Evolutionary conservation across 441 rosid species (phyloP).

Genomic region (Dalechampia spathulata): DNA sequence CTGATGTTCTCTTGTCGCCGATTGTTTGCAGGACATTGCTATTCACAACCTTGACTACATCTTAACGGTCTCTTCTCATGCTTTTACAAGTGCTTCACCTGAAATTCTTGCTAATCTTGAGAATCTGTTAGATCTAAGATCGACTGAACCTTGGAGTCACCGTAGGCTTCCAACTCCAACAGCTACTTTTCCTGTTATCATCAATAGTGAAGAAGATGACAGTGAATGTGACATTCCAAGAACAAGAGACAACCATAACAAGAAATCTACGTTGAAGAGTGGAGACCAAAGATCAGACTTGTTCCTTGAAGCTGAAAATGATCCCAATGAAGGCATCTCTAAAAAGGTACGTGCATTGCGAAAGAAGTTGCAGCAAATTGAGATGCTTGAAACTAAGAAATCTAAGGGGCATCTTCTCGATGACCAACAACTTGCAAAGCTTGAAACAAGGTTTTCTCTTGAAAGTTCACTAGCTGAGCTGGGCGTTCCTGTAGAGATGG

Average conservation of each 20-base stretch:
- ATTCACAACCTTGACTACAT: slow-evolving; percentile 88
- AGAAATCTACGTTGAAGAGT: slow-evolving; percentile 17
- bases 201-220: slow-evolving; percentile 85
- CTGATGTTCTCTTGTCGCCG: not conserved
- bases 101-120: slow-evolving; percentile 83
- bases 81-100: slow-evolving; percentile 60
- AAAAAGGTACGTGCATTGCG: slow-evolving; percentile 75
- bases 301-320: slow-evolving; percentile 51
- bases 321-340: slow-evolving; percentile 37
- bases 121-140: slow-evolving; percentile 67
- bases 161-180: slow-evolving; percentile 91
- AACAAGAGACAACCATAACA: slow-evolving; percentile 46
- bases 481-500: slow-evolving; percentile 52
- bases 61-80: slow-evolving; percentile 55
- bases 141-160: slow-evolving; percentile 85
- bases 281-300: slow-evolving; percentile 44
- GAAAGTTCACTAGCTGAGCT: slow-evolving; percentile 70
- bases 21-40: slow-evolving; percentile 66
- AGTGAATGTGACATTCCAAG: slow-evolving; percentile 51
- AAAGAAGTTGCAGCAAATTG: slow-evolving; percentile 95
- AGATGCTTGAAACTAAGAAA: slow-evolving; percentile 82
- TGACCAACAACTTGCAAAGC: slow-evolving; percentile 86
- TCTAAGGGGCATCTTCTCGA: slow-evolving; percentile 69
- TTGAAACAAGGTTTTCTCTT: slow-evolving; percentile 55
- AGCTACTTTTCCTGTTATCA: slow-evolving; percentile 69